Conservation (phyloP, 192 early-diverging fungal species). For the Coemansia sp. region DNA sequence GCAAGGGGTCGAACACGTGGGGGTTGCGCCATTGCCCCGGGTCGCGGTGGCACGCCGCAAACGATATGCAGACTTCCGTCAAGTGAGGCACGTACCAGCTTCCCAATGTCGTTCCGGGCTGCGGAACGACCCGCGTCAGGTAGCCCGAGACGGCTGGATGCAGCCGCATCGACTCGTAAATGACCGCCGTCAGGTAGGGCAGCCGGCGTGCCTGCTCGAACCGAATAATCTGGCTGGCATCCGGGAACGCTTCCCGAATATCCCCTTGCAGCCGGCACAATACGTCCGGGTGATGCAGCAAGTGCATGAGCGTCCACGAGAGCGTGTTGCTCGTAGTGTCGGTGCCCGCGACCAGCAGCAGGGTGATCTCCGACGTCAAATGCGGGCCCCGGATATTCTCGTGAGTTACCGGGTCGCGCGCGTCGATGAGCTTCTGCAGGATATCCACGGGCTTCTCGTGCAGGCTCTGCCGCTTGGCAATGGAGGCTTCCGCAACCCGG, state of each 20-base stretch:
- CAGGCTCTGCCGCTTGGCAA: conserved; percentile 3
- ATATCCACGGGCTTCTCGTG: conserved; percentile 15
- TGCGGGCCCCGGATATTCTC: conserved; percentile 7
- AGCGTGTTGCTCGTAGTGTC: conserved; percentile 53
- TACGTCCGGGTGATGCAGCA: conserved; percentile 33
- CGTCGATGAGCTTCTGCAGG: conserved; percentile 44
- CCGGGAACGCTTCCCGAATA: conserved; percentile 30
- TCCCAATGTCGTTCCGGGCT: conserved; percentile 9
- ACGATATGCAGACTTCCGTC: conserved; percentile 17
- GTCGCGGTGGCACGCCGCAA: conserved; percentile 36
- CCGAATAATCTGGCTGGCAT: conserved; percentile 7
- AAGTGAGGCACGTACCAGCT: conserved; percentile 17
- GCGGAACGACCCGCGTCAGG: conserved; percentile 26
- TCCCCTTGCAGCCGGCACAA: conserved; percentile 22
- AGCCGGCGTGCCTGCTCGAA: conserved; percentile 24
- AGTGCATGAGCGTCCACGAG: conserved; percentile 29
- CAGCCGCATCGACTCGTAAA: conserved; percentile 48
- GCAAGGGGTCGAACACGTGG: conserved; percentile 25
- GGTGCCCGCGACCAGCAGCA: conserved; percentile 45
- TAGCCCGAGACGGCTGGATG: conserved; percentile 22
- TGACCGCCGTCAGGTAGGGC: conserved; percentile 38
- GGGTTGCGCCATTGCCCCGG: conserved; percentile 17
- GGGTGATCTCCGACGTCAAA: conserved; percentile 19
- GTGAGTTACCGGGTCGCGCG: conserved; percentile 34
- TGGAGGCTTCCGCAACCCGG: conserved; percentile 3